A percentile compares a stretch with the other conserved stretches of the same genome.
Conservation (phyloP, 495 filamentous ascomycete genomes). For the Cryomyces minteri region DNA sequence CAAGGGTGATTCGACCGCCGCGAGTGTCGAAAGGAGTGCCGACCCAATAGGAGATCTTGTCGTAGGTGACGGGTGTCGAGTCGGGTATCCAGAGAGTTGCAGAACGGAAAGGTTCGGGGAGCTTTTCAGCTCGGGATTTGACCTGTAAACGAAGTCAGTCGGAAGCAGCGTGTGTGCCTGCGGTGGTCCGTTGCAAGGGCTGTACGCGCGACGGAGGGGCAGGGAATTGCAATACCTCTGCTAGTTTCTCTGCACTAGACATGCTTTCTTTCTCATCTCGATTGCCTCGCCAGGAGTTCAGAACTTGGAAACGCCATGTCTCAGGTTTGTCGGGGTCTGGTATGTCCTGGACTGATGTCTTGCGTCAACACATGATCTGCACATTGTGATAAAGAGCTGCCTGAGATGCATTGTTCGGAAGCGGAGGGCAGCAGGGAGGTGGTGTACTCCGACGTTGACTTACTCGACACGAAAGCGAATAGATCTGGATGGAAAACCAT, state of each 20-base stretch:
- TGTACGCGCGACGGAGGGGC: too few relatives aligned
- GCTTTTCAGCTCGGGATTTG: constrained; percentile 8
- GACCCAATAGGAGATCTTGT: constrained; percentile 22
- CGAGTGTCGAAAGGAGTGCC: constrained; percentile 28
- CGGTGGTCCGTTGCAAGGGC: too few relatives aligned
- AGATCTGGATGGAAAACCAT: constrained; percentile 13
- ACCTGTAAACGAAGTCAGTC: too few relatives aligned
- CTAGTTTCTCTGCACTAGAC: constrained; percentile 23
- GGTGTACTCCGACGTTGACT: too few relatives aligned
- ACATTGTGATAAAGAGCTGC: too few relatives aligned
- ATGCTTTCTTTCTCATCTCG: constrained; percentile 10
- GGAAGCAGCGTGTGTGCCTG: too few relatives aligned
- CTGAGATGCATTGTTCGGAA: too few relatives aligned
- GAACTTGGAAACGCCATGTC: constrained; percentile 21
- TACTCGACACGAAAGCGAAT: constrained; percentile 5
- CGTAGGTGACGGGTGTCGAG: constrained; percentile 22
- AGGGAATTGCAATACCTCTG: too few relatives aligned
- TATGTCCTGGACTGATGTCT: constrained; percentile 8
- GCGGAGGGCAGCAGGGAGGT: too few relatives aligned
- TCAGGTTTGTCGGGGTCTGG: constrained; percentile 16
- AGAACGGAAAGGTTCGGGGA: constrained; percentile 24
- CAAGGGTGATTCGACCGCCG: constrained; percentile 28
- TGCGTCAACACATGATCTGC: too few relatives aligned
- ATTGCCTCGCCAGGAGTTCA: constrained; percentile 17
- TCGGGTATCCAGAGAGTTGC: constrained; percentile 26